Conservation (phyloP, 345 rosid species). For the Euphorbia tirucalli region DNA sequence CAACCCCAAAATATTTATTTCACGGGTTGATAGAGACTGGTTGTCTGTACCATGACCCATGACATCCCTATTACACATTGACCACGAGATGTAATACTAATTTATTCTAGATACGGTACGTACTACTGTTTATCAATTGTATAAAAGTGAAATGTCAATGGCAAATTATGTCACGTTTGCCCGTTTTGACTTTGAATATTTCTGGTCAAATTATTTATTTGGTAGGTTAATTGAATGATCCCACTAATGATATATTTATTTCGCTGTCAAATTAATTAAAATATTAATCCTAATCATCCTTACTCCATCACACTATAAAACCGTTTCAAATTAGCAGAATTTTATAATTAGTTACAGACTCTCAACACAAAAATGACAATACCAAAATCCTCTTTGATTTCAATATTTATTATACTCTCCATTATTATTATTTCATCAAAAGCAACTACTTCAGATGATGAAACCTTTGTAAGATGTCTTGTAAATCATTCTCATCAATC, state of each 20-base stretch:
- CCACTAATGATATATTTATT: background rate
- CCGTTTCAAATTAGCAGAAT: background rate
- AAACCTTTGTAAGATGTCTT: slow-evolving; percentile 11
- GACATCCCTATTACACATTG: too few species aligned
- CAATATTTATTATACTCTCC: background rate
- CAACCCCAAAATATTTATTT: too few species aligned
- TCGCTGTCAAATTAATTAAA: background rate
- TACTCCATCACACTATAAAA: background rate
- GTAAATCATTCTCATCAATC: background rate
- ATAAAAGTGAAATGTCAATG: background rate
- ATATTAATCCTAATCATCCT: too few species aligned
- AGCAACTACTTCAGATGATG: background rate
- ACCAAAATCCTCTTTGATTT: background rate
- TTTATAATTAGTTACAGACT: too few species aligned
- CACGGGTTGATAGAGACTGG: too few species aligned
- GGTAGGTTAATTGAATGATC: background rate
- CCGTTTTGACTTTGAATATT: background rate
- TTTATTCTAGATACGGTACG: too few species aligned
- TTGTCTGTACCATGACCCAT: too few species aligned
- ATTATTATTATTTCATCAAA: background rate
- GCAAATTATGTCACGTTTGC: background rate
- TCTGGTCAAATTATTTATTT: slow-evolving; percentile 7
- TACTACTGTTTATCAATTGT: background rate
- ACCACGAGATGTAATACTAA: too few species aligned
- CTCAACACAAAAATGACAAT: background rate